phyloP scores from a whole-genome alignment of 2,329 filamentous ascomycete species.

The Acrodontium crateriforme region DNA sequence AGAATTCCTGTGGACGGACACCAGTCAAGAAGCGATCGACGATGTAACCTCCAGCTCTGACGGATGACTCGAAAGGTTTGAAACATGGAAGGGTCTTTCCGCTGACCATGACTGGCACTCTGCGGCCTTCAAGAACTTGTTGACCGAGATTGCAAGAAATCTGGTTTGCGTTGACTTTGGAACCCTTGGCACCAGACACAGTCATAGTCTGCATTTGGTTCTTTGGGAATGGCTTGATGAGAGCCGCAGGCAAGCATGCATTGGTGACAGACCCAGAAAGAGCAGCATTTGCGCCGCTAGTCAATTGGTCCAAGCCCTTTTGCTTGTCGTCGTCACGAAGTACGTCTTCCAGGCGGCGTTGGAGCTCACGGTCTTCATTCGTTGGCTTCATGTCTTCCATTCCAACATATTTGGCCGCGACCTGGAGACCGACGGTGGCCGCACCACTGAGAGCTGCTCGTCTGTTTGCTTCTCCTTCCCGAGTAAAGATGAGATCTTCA shows the following conservation, averaged over 20 bases:
- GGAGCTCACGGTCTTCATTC: constrained; percentile 56
- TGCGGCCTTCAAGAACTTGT: constrained; percentile 84
- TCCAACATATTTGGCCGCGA: constrained; percentile 80
- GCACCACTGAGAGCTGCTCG: constrained; percentile 55
- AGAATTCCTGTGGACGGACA: constrained; percentile 94
- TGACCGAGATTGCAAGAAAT: constrained; percentile 97
- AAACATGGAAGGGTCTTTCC: constrained; percentile 94
- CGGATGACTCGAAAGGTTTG: constrained; percentile 75
- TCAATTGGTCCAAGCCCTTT: constrained; percentile 74
- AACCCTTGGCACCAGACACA: constrained; percentile 87
- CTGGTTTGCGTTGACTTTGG: constrained; percentile 82
- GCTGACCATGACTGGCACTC: constrained; percentile 95
- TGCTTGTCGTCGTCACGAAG: constrained; percentile 85
- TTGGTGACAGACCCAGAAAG: constrained; percentile 69
- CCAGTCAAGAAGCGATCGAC: constrained; percentile 95
- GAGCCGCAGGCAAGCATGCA: constrained; percentile 63
- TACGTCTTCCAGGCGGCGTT: constrained; percentile 72
- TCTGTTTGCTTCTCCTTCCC: constrained; percentile 59
- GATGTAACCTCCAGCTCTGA: constrained; percentile 85
- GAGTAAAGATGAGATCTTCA: constrained; percentile 80
- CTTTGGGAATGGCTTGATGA: constrained; percentile 84
- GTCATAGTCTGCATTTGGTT: constrained; percentile 99
- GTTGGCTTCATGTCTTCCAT: constrained; percentile 50
- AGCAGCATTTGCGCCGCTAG: constrained; percentile 53
- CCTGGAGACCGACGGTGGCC: constrained; percentile 56